Conservation (phyloP, 805 yeast genomes). For the Zygoascus biomembranicola region DNA sequence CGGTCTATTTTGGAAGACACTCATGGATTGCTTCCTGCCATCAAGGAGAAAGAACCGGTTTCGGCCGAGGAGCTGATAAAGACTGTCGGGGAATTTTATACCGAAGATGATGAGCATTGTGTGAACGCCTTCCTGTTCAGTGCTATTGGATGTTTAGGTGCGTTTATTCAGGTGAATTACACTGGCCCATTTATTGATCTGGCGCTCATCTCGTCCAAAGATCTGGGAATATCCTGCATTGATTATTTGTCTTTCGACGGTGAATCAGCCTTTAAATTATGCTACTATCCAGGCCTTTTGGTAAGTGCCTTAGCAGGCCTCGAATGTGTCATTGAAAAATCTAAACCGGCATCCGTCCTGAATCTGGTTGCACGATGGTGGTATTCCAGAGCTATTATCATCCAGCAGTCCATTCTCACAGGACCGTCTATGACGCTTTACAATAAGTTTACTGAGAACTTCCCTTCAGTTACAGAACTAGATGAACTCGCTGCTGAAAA, state of each 20-base stretch:
- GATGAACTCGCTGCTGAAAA: constrained; percentile 15
- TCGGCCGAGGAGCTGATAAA: background rate
- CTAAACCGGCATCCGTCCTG: constrained; percentile 9
- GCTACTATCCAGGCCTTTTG: constrained; percentile 42
- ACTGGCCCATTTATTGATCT: constrained; percentile 67
- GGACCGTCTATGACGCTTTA: constrained; percentile 22
- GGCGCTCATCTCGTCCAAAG: constrained; percentile 23
- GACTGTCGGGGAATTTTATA: background rate
- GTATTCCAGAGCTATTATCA: constrained; percentile 27
- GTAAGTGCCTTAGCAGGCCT: constrained; percentile 38
- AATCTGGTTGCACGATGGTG: constrained; percentile 20
- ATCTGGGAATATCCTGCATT: constrained; percentile 27
- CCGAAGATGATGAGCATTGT: background rate
- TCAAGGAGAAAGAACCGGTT: background rate
- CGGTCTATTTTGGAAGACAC: background rate
- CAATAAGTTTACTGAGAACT: constrained; percentile 16
- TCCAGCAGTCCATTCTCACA: constrained; percentile 28
- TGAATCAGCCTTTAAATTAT: constrained; percentile 58
- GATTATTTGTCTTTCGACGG: constrained; percentile 49
- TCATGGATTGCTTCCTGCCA: background rate
- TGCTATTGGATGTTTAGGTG: constrained; percentile 56
- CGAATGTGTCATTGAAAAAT: constrained; percentile 32
- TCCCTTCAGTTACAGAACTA: constrained; percentile 2
- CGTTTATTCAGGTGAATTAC: constrained; percentile 66
- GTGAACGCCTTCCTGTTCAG: constrained; percentile 13